phyloP scores from a whole-genome alignment of 108 stramenopile species.

The Cyclotella baltica region DNA sequence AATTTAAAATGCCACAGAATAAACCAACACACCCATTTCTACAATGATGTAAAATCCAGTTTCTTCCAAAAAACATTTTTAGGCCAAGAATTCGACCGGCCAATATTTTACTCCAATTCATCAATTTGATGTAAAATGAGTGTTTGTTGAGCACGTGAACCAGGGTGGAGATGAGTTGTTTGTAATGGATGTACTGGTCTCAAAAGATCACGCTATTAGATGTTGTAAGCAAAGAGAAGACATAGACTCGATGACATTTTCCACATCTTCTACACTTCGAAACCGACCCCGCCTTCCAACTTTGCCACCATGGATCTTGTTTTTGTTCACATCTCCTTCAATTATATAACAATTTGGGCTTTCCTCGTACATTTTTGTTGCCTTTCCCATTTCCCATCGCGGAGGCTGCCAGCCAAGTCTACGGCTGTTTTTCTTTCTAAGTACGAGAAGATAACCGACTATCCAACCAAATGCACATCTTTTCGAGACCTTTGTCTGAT shows the following conservation, averaged over 20 bases:
- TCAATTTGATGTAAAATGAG: too few species aligned
- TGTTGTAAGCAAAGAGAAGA: constrained; percentile 51
- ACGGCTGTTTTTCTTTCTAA: constrained; percentile 74
- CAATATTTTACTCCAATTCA: too few species aligned
- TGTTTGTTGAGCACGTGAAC: too few species aligned
- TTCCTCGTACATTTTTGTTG: constrained; percentile 72
- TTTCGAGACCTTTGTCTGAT: constrained; percentile 57
- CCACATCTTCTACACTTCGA: constrained; percentile 53
- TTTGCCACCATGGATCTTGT: constrained; percentile 61
- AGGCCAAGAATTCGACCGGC: too few species aligned
- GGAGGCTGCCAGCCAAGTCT: constrained; percentile 64
- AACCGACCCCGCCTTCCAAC: constrained; percentile 60
- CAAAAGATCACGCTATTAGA: too few species aligned
- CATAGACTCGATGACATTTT: constrained; percentile 45
- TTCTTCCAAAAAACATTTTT: too few species aligned
- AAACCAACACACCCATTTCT: too few species aligned
- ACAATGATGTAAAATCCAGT: too few species aligned
- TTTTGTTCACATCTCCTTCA: constrained; percentile 65
- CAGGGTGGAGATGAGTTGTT: too few species aligned
- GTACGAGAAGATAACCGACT: constrained; percentile 65
- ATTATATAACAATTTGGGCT: constrained; percentile 72
- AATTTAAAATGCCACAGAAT: too few species aligned
- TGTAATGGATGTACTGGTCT: too few species aligned
- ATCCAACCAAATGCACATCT: constrained; percentile 72
- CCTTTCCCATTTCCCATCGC: constrained; percentile 72